A percentile compares a stretch with the other conserved stretches of the same genome.
Conservation (phyloP, 2,329 filamentous ascomycete species). For the Fusarium nygamai region DNA sequence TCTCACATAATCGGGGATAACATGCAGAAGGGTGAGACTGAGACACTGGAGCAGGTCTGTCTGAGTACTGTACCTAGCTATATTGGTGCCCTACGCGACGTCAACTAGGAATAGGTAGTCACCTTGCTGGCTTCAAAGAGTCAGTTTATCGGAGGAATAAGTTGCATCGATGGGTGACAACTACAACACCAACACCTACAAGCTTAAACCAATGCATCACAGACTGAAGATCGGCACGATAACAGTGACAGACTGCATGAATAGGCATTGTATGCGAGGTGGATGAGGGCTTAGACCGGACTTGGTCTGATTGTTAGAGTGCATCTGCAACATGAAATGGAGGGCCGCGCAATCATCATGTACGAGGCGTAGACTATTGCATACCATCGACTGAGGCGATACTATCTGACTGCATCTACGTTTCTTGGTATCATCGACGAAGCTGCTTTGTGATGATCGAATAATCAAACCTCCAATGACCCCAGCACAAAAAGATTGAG, state of each 20-base stretch:
- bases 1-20: slow-evolving; percentile 22
- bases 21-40: background rate
- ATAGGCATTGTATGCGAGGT: background rate
- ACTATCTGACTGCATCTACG: background rate
- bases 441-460: slow-evolving; percentile 26
- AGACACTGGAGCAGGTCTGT: background rate
- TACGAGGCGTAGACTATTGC: slow-evolving; percentile 19
- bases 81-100: background rate
- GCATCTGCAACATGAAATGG: slow-evolving; percentile 2
- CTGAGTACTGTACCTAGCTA: background rate
- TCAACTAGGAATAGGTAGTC: background rate
- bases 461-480: slow-evolving; percentile 6
- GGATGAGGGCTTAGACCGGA: background rate
- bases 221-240: background rate
- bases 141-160: background rate
- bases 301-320: background rate
- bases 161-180: background rate
- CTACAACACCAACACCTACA: background rate
- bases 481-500: background rate
- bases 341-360: slow-evolving; percentile 34
- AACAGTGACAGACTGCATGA: background rate
- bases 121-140: background rate
- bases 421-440: slow-evolving; percentile 17
- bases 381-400: slow-evolving; percentile 10
- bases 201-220: background rate